Evolutionary conservation across 352 stramenopile species (phyloP).

Genomic region (Chrysophaeum taylorii): DNA sequence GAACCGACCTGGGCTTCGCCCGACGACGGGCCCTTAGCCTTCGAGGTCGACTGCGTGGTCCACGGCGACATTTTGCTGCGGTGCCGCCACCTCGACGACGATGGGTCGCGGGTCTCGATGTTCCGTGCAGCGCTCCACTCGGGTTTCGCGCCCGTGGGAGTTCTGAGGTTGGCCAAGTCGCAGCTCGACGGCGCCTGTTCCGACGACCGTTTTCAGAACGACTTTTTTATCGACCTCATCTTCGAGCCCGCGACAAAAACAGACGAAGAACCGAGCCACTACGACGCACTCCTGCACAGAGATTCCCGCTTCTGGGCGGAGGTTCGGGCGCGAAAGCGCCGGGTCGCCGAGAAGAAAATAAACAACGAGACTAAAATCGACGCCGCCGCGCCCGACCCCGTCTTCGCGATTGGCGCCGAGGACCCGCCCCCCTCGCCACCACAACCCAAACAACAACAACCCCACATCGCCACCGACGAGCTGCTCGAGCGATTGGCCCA

Average conservation of each 20-base stretch:
- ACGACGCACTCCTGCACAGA: slow-evolving; percentile 52
- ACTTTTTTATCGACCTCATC: slow-evolving; percentile 92
- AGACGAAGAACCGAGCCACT: slow-evolving; percentile 27
- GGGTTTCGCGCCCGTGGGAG: slow-evolving; percentile 87
- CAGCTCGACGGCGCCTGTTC: slow-evolving; percentile 85
- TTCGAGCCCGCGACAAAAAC: slow-evolving; percentile 59
- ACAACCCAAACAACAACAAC: neutral
- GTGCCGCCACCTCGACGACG: slow-evolving; percentile 76
- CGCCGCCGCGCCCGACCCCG: neutral
- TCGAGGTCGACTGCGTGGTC: slow-evolving; percentile 88
- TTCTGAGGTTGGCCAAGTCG: slow-evolving; percentile 87
- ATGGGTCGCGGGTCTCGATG: slow-evolving; percentile 76
- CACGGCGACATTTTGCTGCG: slow-evolving; percentile 91
- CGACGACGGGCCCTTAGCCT: slow-evolving; percentile 72
- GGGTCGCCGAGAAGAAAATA: neutral
- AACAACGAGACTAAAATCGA: neutral
- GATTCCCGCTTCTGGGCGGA: slow-evolving; percentile 58
- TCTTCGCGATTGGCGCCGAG: slow-evolving; percentile 1
- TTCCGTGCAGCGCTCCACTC: slow-evolving; percentile 95
- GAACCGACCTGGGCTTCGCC: slow-evolving; percentile 74
- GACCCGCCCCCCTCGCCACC: neutral
- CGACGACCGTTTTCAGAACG: slow-evolving; percentile 79
- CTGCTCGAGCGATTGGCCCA: neutral
- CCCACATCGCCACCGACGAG: neutral
- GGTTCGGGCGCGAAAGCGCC: slow-evolving; percentile 26